Evolutionary conservation across 2,329 filamentous ascomycete genomes (phyloP).

Genomic region (Hypocrella siamensis): DNA sequence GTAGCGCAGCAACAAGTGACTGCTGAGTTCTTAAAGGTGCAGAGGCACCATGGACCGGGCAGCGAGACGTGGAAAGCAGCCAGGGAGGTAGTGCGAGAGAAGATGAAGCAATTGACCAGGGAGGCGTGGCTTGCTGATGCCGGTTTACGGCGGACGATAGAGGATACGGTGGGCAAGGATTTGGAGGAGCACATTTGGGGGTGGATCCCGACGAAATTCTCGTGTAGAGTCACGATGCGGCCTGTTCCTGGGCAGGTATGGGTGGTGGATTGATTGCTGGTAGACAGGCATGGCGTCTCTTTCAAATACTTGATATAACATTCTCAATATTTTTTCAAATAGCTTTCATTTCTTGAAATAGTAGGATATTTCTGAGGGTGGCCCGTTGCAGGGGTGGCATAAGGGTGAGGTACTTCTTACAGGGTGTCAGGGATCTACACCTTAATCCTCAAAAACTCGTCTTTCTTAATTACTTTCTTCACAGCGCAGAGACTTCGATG

Average conservation of each 20-base stretch:
- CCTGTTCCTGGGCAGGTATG: conserved; percentile 5
- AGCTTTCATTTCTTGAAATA: too few species aligned
- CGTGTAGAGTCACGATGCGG: conserved; percentile 3
- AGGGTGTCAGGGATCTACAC: too few species aligned
- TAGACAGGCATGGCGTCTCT: too few species aligned
- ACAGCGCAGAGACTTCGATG: too few species aligned
- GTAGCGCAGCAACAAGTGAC: conserved; percentile 3
- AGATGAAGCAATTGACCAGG: conserved; percentile 5
- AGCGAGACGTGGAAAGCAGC: conserved; percentile 3
- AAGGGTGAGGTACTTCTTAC: too few species aligned
- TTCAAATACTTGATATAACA: too few species aligned
- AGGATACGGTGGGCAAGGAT: conserved; percentile 5
- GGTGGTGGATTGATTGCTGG: conserved; percentile 5
- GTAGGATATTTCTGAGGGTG: too few species aligned
- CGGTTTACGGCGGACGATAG: conserved; percentile 3
- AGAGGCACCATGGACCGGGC: neutral
- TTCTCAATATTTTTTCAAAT: too few species aligned
- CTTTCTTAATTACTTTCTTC: too few species aligned
- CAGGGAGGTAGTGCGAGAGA: conserved; percentile 1
- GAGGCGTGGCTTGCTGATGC: conserved; percentile 4
- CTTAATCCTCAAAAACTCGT: too few species aligned
- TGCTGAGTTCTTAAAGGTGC: neutral
- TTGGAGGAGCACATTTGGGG: conserved; percentile 7
- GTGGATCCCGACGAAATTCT: conserved; percentile 6
- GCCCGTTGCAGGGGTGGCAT: too few species aligned